Evolutionary conservation across 225 moss, liverwort and hornwort genomes (phyloP), one percentile per base, ranked within the genome.

Genomic region (Pseudisothecium myosuroides): DNA sequence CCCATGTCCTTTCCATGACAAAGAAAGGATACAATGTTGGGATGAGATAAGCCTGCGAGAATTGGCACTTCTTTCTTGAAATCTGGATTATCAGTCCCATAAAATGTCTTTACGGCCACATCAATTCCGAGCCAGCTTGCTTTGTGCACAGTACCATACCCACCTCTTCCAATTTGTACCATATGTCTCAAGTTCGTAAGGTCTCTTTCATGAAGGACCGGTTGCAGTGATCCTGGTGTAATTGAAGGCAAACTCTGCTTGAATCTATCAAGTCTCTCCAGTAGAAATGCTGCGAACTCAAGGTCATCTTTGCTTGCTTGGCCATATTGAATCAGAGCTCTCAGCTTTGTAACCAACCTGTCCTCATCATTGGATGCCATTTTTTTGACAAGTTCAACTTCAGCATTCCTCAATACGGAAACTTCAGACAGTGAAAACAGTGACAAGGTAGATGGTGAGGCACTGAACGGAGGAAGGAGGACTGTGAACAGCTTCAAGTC

Each of bases 391-490:
- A n/a, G n/a, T n/a, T n/a, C n/a, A n/a, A n/a, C n/a, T n/a, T n/a
- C n/a, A n/a, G n/a, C n/a, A n/a, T n/a, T n/a, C n/a, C n/a, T n/a
- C n/a, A n/a, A n/a, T n/a, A n/a, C n/a, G n/a, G n/a, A n/a, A n/a
- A n/a, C n/a, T n/a, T n/a, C n/a, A n/a, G n/a, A n/a, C n/a, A n/a
- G n/a, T n/a, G n/a, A n/a, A n/a, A n/a, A 52, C 52, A 52, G 52
- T 52, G 52, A 52, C 62, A 62, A 55, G 26, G 37, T 0, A 24
- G 1, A 36, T n/a, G 2, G 2, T 6, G 14, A 55, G 14, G 0
- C 16, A n/a, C 10, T 55, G 0, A 1, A 78, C 1, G 7, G 26
- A 37, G 56, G n/a, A 27, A 52, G 9, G 0, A 58, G 39, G 12
- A 58, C 1, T 39, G 28, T 26, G 2, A 80, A 28, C 4, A 80